phyloP scores from a whole-genome alignment of 2,329 filamentous ascomycete genomes.

The Didymella segeticola region DNA sequence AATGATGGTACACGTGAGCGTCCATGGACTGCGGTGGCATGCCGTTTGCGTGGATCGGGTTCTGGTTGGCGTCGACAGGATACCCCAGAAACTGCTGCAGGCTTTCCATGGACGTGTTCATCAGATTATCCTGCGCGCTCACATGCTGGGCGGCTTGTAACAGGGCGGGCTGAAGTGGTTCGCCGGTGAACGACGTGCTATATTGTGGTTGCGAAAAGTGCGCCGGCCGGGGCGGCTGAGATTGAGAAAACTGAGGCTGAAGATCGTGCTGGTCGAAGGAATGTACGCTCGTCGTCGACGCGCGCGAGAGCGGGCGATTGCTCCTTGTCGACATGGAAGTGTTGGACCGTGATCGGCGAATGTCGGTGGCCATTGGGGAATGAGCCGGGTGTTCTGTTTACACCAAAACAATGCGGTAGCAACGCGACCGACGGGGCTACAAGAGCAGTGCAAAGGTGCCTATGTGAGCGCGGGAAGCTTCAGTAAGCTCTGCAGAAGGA shows the following conservation, averaged over 20 bases:
- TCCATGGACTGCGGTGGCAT: conserved; percentile 39
- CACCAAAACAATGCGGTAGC: conserved; percentile 42
- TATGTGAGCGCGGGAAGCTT: neutral
- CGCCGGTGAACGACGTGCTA: conserved; percentile 35
- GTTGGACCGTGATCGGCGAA: conserved; percentile 54
- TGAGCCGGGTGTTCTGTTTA: conserved; percentile 38
- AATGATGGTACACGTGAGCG: conserved; percentile 36
- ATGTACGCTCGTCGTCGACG: conserved; percentile 58
- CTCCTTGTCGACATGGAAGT: conserved; percentile 53
- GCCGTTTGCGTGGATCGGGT: conserved; percentile 23
- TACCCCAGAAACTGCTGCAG: conserved; percentile 45
- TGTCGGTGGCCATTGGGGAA: conserved; percentile 45
- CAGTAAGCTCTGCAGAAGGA: neutral
- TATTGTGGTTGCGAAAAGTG: conserved; percentile 35
- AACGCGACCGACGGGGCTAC: conserved; percentile 16
- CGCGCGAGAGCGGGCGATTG: conserved; percentile 56
- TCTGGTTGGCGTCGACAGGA: conserved; percentile 28
- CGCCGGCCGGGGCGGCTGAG: conserved; percentile 20
- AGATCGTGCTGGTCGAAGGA: conserved; percentile 46
- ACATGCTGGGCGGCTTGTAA: conserved; percentile 47
- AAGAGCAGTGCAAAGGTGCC: neutral
- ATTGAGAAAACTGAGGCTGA: conserved; percentile 29
- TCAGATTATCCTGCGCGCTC: conserved; percentile 43
- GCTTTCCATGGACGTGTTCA: conserved; percentile 41
- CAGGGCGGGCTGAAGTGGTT: conserved; percentile 41